Conservation (phyloP, 2,329 filamentous ascomycete genomes). For the Taxawa tesnikishii region DNA sequence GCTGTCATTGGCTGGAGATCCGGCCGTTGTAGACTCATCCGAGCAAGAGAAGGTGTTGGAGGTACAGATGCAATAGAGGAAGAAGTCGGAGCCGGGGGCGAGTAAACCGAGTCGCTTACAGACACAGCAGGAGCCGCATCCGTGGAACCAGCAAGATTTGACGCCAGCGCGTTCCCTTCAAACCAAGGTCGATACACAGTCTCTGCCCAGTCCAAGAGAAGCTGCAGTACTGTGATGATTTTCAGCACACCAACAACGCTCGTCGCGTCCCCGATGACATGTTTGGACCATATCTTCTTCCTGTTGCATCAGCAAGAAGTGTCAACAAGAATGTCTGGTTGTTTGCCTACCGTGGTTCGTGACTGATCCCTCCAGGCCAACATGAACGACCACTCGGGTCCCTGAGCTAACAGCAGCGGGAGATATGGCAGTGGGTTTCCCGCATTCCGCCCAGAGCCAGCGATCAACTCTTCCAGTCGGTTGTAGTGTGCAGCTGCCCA, state of each 20-base stretch:
- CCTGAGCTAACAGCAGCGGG: slow-evolving; percentile 5
- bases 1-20: too few relatives aligned
- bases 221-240: slow-evolving; percentile 3
- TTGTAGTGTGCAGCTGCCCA: slow-evolving; percentile 5
- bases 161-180: slow-evolving; percentile 4
- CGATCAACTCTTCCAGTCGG: slow-evolving; percentile 3
- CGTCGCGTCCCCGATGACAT: slow-evolving; percentile 4
- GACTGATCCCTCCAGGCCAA: slow-evolving; percentile 4
- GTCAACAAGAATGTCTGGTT: slow-evolving; percentile 1
- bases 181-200: slow-evolving; percentile 6
- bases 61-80: too few relatives aligned
- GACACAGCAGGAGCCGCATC: too few relatives aligned
- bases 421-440: slow-evolving; percentile 3
- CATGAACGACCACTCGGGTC: slow-evolving; percentile 4
- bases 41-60: too few relatives aligned
- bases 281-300: slow-evolving; percentile 6
- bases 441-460: slow-evolving; percentile 1
- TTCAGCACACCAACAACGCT: slow-evolving; percentile 4
- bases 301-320: too few relatives aligned
- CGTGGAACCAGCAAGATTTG: too few relatives aligned
- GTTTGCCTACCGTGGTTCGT: slow-evolving; percentile 1
- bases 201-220: slow-evolving; percentile 8
- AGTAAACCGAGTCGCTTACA: too few relatives aligned
- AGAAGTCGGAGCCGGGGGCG: too few relatives aligned
- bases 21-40: too few relatives aligned